These are phyloP conservation scores for Geotrichum australiense DNA, from an alignment of 1,139 yeast genomes.

Conservation along the genomic window DNA sequence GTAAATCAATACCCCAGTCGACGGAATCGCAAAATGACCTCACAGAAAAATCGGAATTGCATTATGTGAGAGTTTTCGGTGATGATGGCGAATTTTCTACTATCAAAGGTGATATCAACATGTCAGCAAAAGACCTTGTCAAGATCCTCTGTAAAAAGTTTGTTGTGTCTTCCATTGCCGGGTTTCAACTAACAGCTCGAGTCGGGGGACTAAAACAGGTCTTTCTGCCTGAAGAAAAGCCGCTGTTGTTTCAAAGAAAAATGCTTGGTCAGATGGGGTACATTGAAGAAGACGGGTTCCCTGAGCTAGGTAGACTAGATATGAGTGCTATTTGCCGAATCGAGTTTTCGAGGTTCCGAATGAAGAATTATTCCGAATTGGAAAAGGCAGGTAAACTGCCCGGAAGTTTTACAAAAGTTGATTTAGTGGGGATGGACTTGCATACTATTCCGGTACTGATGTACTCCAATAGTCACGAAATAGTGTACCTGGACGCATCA, in stretches of 20 bases:
- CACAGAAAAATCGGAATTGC: constrained; percentile 20
- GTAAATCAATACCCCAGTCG: too few relatives aligned
- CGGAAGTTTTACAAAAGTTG: constrained; percentile 66
- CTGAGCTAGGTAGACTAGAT: constrained; percentile 81
- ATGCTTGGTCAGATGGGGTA: constrained; percentile 74
- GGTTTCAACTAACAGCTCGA: constrained; percentile 71
- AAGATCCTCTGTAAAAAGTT: constrained; percentile 66
- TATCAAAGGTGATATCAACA: constrained; percentile 63
- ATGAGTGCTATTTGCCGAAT: constrained; percentile 80
- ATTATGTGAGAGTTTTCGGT: constrained; percentile 62
- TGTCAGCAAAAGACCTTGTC: constrained; percentile 70
- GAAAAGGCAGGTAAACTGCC: constrained; percentile 60
- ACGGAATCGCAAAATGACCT: constrained; percentile 8
- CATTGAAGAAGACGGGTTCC: constrained; percentile 63
- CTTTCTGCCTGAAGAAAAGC: constrained; percentile 65
- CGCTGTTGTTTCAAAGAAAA: constrained; percentile 70
- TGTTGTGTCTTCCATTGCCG: constrained; percentile 60
- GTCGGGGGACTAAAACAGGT: constrained; percentile 76
- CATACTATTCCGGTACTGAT: constrained; percentile 81
- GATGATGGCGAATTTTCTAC: constrained; percentile 82
- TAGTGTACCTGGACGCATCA: constrained; percentile 75
- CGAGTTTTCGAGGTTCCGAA: constrained; percentile 43
- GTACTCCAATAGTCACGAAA: constrained; percentile 75
- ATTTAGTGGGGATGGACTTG: constrained; percentile 64
- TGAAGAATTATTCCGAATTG: constrained; percentile 49